Evolutionary conservation across 2,329 filamentous ascomycete genomes (phyloP).

Genomic region (Nannizzia gypsea): DNA sequence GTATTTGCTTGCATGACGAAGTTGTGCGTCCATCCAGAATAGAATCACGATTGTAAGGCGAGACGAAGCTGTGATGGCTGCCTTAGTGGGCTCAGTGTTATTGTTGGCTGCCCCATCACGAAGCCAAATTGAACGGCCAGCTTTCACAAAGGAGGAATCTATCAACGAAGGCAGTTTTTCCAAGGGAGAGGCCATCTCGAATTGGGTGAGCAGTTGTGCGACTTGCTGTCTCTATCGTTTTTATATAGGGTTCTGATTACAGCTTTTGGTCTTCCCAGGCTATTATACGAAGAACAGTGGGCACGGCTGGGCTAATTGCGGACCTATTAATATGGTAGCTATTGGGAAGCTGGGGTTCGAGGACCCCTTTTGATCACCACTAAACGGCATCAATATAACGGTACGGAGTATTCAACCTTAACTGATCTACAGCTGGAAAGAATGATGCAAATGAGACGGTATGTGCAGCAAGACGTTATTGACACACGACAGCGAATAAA

Average conservation of each 20-base stretch:
- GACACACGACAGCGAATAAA: too few relatives aligned
- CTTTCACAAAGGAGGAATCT: constrained; percentile 21
- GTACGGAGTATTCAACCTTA: too few relatives aligned
- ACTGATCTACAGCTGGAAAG: too few relatives aligned
- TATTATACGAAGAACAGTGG: too few relatives aligned
- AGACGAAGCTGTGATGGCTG: background rate
- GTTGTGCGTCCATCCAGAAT: constrained; percentile 39
- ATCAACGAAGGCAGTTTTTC: constrained; percentile 1
- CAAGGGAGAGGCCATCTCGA: background rate
- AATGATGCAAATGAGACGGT: too few relatives aligned
- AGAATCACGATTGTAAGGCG: constrained; percentile 33
- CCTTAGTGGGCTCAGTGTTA: constrained; percentile 5
- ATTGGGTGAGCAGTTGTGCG: background rate
- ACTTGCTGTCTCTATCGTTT: background rate
- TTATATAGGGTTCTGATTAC: background rate
- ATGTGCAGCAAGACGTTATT: too few relatives aligned
- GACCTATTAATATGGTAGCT: too few relatives aligned
- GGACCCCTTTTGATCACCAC: too few relatives aligned
- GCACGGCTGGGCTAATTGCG: too few relatives aligned
- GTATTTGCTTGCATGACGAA: constrained; percentile 38
- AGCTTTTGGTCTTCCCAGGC: too few relatives aligned
- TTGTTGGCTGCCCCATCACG: constrained; percentile 19
- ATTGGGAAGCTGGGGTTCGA: too few relatives aligned
- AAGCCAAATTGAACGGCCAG: constrained; percentile 31
- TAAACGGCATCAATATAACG: too few relatives aligned